Evolutionary conservation across 2,329 filamentous ascomycete genomes (phyloP).

Genomic region (Ophiostoma himal-ulmi): DNA sequence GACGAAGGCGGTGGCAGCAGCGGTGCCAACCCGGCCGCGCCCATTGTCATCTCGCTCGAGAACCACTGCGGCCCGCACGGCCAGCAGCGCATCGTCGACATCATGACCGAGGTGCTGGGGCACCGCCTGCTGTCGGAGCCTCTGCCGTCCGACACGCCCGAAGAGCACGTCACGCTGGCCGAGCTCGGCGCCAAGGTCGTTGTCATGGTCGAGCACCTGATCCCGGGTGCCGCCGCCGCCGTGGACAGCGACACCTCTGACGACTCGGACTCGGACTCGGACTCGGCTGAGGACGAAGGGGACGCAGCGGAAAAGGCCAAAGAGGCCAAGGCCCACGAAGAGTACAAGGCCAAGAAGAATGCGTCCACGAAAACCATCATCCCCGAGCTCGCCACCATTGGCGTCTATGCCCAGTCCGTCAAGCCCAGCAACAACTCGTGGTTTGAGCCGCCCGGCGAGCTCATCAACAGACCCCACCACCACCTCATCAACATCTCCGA

Average conservation of each 20-base stretch:
- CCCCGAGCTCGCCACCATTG: background rate
- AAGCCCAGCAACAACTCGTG: conserved; percentile 12
- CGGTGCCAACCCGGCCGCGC: background rate
- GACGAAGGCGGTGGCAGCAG: background rate
- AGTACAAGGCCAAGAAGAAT: background rate
- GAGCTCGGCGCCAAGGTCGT: conserved; percentile 9
- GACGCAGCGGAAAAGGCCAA: background rate
- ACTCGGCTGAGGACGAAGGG: background rate
- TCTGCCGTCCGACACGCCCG: background rate
- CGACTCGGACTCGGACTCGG: background rate
- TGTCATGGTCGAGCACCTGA: conserved; percentile 7
- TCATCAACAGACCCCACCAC: background rate
- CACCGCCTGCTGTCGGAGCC: conserved; percentile 3
- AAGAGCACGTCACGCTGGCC: conserved; percentile 6
- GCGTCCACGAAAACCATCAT: background rate
- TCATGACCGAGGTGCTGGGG: conserved; percentile 9
- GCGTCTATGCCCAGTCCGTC: conserved; percentile 9
- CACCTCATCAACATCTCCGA: conserved; percentile 9
- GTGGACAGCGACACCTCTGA: conserved; percentile 1
- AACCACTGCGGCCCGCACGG: conserved; percentile 11
- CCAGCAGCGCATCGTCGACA: conserved; percentile 11
- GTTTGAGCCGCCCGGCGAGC: conserved; percentile 10
- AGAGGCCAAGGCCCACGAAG: background rate
- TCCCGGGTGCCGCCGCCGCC: background rate
- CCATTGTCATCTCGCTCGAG: conserved; percentile 7